These are phyloP conservation scores for Exophiala viscosa DNA, from an alignment of 2,329 filamentous ascomycete genomes.

Conservation along the genomic window DNA sequence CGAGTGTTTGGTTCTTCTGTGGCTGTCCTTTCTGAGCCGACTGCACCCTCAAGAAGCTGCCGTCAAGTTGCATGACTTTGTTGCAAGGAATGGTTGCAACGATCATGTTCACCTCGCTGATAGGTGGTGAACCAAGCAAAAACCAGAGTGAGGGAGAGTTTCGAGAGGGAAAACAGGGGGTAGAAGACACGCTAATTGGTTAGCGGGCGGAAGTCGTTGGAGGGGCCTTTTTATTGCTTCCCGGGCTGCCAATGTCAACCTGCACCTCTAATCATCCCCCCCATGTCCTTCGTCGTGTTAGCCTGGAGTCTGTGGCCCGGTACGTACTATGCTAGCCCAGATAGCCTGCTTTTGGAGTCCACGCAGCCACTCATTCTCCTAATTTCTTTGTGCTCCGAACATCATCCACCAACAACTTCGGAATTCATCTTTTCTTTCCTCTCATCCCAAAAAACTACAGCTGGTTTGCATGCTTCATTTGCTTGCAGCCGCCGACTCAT, in stretches of 20 bases:
- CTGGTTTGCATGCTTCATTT: slow-evolving; percentile 5
- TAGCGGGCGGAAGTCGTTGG: not conserved
- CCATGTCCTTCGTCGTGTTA: not conserved
- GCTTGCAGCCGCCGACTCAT: slow-evolving; percentile 1
- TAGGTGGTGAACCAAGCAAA: not conserved
- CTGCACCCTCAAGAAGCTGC: not conserved
- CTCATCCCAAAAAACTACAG: slow-evolving; percentile 2
- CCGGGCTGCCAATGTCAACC: not conserved
- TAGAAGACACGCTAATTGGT: slow-evolving; percentile 1
- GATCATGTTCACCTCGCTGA: not conserved
- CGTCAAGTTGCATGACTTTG: not conserved
- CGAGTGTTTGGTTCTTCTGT: not conserved
- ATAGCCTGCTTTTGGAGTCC: not conserved
- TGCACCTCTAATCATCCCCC: not conserved
- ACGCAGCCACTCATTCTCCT: slow-evolving; percentile 13
- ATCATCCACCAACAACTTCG: slow-evolving; percentile 11
- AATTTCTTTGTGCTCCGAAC: slow-evolving; percentile 23
- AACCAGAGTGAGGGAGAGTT: not conserved
- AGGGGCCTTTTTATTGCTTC: not conserved
- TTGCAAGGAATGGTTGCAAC: not conserved
- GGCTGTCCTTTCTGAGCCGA: not conserved
- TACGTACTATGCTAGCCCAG: not conserved
- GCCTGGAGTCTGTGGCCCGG: slow-evolving; percentile 1
- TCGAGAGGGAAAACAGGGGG: not conserved
- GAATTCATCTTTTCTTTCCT: slow-evolving; percentile 7